Conservation (phyloP, 2,329 filamentous ascomycete species). For the Ophiocordyceps camponoti-floridani region DNA sequence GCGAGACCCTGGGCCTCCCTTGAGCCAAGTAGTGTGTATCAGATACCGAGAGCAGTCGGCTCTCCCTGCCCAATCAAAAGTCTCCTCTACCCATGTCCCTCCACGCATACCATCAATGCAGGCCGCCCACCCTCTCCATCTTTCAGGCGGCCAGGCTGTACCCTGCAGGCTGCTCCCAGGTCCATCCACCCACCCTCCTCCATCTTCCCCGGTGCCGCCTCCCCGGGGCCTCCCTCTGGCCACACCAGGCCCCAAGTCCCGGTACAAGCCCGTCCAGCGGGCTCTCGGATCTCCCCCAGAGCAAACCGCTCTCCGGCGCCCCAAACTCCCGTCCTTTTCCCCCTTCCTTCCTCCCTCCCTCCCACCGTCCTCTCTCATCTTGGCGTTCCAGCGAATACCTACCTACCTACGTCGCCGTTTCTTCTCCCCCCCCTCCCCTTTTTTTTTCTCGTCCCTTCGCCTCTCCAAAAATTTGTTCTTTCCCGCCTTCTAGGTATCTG, state of each 20-base stretch:
- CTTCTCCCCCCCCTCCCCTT: too few relatives aligned
- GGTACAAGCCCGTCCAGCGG: neutral
- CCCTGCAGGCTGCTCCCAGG: neutral
- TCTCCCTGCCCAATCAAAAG: too few relatives aligned
- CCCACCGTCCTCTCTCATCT: conserved; percentile 3
- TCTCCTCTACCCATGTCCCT: too few relatives aligned
- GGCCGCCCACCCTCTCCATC: neutral
- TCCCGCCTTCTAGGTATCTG: conserved; percentile 7
- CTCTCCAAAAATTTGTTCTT: conserved; percentile 7
- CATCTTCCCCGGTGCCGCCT: neutral
- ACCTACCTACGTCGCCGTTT: too few relatives aligned
- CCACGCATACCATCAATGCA: neutral
- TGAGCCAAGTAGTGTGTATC: too few relatives aligned
- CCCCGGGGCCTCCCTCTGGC: neutral
- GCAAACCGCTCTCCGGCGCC: conserved; percentile 3
- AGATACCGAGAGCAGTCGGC: too few relatives aligned
- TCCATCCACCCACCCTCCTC: neutral
- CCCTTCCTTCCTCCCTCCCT: conserved; percentile 4
- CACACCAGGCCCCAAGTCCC: neutral
- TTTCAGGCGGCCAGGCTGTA: neutral
- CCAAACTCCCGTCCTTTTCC: neutral
- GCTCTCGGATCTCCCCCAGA: conserved; percentile 1
- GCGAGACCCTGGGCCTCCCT: too few relatives aligned
- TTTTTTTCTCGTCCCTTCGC: too few relatives aligned
- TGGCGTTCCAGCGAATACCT: conserved; percentile 3